Evolutionary conservation across 2,329 filamentous ascomycete genomes (phyloP), one percentile per base, ranked within the genome.

Genomic region (Fusarium continuum): DNA sequence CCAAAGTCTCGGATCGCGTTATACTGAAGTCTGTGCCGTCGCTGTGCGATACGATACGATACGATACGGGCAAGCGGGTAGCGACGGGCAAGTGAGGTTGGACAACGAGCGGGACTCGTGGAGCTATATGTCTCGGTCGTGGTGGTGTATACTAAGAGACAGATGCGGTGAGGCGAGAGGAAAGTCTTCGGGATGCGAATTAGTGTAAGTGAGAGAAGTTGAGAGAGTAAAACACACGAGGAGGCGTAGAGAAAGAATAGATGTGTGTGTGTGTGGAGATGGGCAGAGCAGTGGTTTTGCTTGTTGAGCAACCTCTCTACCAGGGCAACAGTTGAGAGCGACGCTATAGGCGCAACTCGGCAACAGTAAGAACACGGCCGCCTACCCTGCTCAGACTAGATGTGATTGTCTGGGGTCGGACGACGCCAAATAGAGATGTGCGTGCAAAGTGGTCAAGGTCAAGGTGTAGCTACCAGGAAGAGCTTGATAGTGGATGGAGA

Each of bases 91-190:
- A 61, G 29, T 60, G 58, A 66, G 57, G 67, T 70, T 67, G 58
- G 60, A 70, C 67, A 56, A 54, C 31, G 41, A 55, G 55, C 55
- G 63, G 59, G 50, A 52, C 47, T 64, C 58, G 55, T 70, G 47
- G 32, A 51, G 63, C 64, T 67, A 68, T 73, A 71, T 73, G 72
- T 74, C 71, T 74, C 67, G 69, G 70, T 66, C 60, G 68, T 65
- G 54, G 61, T 35, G 40, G 58, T 63, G 60, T 56, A 64, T 45
- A 52, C 36, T 17, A 46, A 55, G 52, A 51, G 54, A 64, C 47
- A 55, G 50, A 69, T 64, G 64, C 60, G 65, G 67, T 71, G 70
- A 70, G 56, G 46, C 35, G 39, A 58, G 28, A 36, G 23, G 29
- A 13, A 28, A 32, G 32, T 50, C 46, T 65, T 65, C 41, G 35